Evolutionary conservation across 495 filamentous ascomycete genomes (phyloP), one percentile per base, ranked within the genome.

Genomic region (Penicillium diatomitis): DNA sequence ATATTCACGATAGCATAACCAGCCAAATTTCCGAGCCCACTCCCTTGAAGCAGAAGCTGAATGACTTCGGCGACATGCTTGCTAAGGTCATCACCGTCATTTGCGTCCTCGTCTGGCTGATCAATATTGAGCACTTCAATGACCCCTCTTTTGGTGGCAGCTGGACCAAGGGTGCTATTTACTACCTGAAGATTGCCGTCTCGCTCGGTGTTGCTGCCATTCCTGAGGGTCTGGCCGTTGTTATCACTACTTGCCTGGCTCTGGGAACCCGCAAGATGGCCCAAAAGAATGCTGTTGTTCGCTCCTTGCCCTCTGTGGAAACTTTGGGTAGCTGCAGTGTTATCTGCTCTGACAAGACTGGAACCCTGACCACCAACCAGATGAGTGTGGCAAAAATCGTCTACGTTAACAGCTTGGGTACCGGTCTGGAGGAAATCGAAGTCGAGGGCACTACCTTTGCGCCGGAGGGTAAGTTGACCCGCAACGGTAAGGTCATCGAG

Each of bases 281-380:
- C 29, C 87, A 88, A 34, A 96, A 95, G 73, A 96, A 97, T 58
- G 92, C 92, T 10, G 91, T 98, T 34, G 92, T 98, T 40, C 79
- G 92, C 59, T 96, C 88, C 60, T 75, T 98, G 49, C 94, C 92
- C 12, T 97, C 94, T 6, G 92, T 98, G 48, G 94, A 99, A 69
- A 99, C 94, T 8, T 73, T 99, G 36, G 94, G 94, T 59, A 97
- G 94, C 77, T 99, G 94, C 76, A 97, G 92, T 61, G 90, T 99
- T 47, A 95, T 99, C 62, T 99, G 94, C 72, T 99, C 94, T n/a
- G 94, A 99, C 72, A 99, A 99, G 75, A 99, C 94, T 2, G 94
- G 94, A 53, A 99, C 94, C 27, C 70, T 99, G 62, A 99, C 94
- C 29, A 99, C 94, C 34, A 99, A 97, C 71, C 90, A 99, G 69